Base-by-base conservation (phyloP, 2,329 filamentous ascomycete genomes). In the Amesomyces nigricolor region DNA sequence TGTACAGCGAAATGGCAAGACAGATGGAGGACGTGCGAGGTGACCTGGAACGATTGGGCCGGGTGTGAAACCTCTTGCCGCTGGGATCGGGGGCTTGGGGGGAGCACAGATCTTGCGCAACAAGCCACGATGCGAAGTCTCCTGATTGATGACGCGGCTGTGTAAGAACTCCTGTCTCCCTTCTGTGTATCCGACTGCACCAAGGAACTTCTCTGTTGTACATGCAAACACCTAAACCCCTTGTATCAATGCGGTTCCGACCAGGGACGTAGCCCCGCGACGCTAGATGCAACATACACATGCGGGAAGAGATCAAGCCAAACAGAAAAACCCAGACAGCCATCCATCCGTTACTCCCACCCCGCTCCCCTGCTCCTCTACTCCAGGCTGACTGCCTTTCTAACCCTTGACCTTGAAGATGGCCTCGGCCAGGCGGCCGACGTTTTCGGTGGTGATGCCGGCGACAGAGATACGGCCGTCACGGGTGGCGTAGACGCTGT, bases 401-500 rank as follows among this genome's bases (percentile, higher is more conserved):
- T 78, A 84, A 69, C 86, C 86, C 73, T 87, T 91, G 70, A 94
- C 82, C 75, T 89, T 88, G 79, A 83, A 90, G 73, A 94, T 92
- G 68, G 87, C 80, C 78, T 92, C 85, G 58, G 89, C 89, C 59
- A 94, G 82, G 62, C 87, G 85, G 67, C 85, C 85, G 58, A 92
- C 88, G 68, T 92, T 92, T 65, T 78, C 86, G 63, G 74, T 82
- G 50, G 88, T 94, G 72, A 94, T 92, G 65, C 89, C 89, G 45
- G 89, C 89, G 53, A 94, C 88, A 46, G 87, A 91, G 71, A 94
- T 94, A 68, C 89, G 83, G 65, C 89, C 89, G 69, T 94, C 88
- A 79, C 90, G 94, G 74, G 94, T 97, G 63, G 91, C 92, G 72
- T 99, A 99, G 67, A 99, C 92, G 58, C 90, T 96, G 81, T 94